Percentiles rank a stretch among this genome's conserved stretches.
Evolutionary conservation across 805 yeast genomes (phyloP).

Genomic region (Cyberlindnera bimundalis): DNA sequence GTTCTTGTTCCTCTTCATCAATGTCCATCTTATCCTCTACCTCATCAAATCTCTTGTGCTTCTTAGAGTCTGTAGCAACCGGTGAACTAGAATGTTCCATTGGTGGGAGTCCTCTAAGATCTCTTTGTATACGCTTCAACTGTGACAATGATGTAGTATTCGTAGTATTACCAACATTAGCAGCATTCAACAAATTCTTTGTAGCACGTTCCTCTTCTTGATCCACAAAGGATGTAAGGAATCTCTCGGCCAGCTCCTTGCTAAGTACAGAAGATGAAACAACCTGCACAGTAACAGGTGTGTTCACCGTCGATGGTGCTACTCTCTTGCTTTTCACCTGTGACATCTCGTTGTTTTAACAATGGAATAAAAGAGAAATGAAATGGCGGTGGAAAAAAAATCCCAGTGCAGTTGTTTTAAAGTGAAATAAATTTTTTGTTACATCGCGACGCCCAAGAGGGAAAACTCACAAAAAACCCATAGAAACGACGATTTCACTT

Average conservation of each 20-base stretch:
- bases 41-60: slow-evolving; percentile 25
- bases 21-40: too few relatives aligned
- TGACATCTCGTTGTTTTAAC: slow-evolving; percentile 6
- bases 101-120: slow-evolving; percentile 79
- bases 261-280: slow-evolving; percentile 25
- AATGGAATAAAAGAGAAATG: background rate
- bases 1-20: slow-evolving; percentile 3
- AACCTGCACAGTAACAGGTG: slow-evolving; percentile 24
- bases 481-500: too few relatives aligned
- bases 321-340: slow-evolving; percentile 20
- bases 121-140: slow-evolving; percentile 70
- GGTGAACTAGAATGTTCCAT: slow-evolving; percentile 22
- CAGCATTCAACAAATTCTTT: slow-evolving; percentile 17
- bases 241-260: slow-evolving; percentile 43
- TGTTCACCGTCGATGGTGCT: slow-evolving; percentile 24
- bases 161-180: slow-evolving; percentile 23
- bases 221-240: slow-evolving; percentile 42
- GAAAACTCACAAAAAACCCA: too few relatives aligned
- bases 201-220: slow-evolving; percentile 21
- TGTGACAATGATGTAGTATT: slow-evolving; percentile 43
- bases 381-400: background rate
- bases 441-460: too few relatives aligned
- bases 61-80: slow-evolving; percentile 10
- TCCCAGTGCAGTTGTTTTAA: too few relatives aligned
- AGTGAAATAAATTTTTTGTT: too few relatives aligned